Base-by-base conservation (phyloP, 768 basidiomycete species). In the Lentinula sp. region DNA sequence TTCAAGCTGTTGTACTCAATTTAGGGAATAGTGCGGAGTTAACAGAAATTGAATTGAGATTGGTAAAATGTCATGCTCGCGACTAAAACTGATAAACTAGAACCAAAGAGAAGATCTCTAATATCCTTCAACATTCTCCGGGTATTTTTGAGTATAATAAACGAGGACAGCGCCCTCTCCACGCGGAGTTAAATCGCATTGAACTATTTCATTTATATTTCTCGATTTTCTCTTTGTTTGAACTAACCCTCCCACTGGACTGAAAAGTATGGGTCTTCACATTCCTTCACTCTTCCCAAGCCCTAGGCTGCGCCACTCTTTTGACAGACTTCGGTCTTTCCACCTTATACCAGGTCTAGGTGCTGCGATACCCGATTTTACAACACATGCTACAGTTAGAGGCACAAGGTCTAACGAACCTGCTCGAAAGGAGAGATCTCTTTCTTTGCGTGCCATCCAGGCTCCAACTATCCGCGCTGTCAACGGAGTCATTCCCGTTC, bases 271-370 rank as follows among this genome's bases (percentile, higher is more conserved):
- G 72, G 66, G 68, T 43, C 67, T 70, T 54, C 70, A 73, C 65
- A 67, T 69, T 59, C 45, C 57, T 59, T 50, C 37, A 45, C 62
- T 71, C 54, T 70, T 70, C 65, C 18, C 72, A 20, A 63, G 72
- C 63, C 64, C 74, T 64, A 65, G 65, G 52, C 68, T 69, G 46
- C 73, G 69, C 63, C 73, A 70, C 64, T 73, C 77, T 56, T 74
- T 77, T 65, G 67, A 68, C 57, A 70, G 70, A 59, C 73, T 81
- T 67, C 71, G 79, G 67, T 77, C 77, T 65, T 73, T 83, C 70
- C 71, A 81, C 69, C 68, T 77, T n/a, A 18, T 46, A 20, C 35
- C 42, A 36, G 28, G 42, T 6, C 56, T 18, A 12, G 42, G 41
- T 45, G 16, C 45, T 46, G 13, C 16, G 20, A 32, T 45, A 35